Percentiles rank a stretch among this genome's conserved stretches.
Evolutionary conservation across 306 rosid genomes (phyloP).

Genomic region (Casuarina equisetifolia): DNA sequence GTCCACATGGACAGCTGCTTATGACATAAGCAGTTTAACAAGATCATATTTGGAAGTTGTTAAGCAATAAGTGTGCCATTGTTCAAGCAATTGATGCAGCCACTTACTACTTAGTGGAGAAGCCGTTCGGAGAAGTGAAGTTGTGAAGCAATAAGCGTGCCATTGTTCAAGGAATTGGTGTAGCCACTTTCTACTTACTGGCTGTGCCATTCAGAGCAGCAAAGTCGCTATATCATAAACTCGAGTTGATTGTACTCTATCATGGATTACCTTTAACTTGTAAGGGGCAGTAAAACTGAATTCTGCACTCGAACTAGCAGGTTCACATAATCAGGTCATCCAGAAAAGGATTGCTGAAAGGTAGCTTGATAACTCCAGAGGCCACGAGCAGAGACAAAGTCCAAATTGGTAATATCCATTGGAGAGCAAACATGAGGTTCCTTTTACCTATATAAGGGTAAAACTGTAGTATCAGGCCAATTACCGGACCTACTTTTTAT

Average conservation of each 20-base stretch:
- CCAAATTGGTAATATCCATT: constrained; percentile 86
- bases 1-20: not conserved
- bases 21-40: not conserved
- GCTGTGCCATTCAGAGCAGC: not conserved
- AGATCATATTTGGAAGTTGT: not conserved
- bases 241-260: not conserved
- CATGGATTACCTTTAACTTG: not conserved
- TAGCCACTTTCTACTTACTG: not conserved
- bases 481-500: not conserved
- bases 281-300: not conserved
- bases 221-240: not conserved
- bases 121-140: not conserved
- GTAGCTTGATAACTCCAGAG: constrained; percentile 69
- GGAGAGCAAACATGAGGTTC: constrained; percentile 41
- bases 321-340: constrained; percentile 68
- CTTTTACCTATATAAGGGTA: constrained; percentile 52
- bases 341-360: constrained; percentile 55
- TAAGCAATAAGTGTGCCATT: not conserved
- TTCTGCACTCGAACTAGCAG: not conserved
- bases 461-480: not conserved
- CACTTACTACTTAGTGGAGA: not conserved
- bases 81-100: not conserved
- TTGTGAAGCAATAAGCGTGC: not conserved
- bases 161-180: constrained; percentile 2
- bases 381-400: constrained; percentile 58